Evolutionary conservation across 768 basidiomycete species (phyloP).

Genomic region (Russula olivacea): DNA sequence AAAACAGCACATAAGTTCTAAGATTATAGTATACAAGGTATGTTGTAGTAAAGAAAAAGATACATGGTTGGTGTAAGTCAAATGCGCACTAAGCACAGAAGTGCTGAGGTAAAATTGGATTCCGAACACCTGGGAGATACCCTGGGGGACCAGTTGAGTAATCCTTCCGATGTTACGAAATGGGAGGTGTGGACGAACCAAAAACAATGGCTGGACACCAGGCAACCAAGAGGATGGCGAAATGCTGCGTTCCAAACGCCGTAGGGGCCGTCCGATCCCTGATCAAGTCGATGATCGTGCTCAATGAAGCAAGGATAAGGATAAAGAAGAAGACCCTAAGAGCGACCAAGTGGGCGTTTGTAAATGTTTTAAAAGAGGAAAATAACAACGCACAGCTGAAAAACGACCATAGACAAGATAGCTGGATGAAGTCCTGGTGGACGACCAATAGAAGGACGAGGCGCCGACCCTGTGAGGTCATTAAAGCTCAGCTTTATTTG

Average conservation of each 20-base stretch:
- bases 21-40: not conserved
- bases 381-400: constrained; percentile 44
- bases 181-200: constrained; percentile 33
- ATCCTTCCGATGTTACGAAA: not conserved
- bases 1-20: not conserved
- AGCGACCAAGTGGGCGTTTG: constrained; percentile 19
- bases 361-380: not conserved
- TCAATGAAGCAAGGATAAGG: constrained; percentile 45
- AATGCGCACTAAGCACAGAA: not conserved
- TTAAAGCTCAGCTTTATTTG: not conserved
- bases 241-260: constrained; percentile 59
- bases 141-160: constrained; percentile 1
- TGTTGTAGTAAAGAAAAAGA: not conserved
- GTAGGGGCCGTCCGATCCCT: constrained; percentile 36
- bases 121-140: constrained; percentile 21
- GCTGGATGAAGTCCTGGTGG: constrained; percentile 35
- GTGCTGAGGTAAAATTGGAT: constrained; percentile 8
- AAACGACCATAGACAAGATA: constrained; percentile 49
- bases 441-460: constrained; percentile 14
- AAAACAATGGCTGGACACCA: constrained; percentile 58
- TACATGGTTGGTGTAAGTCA: not conserved
- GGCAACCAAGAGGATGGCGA: constrained; percentile 51
- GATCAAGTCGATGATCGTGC: constrained; percentile 47
- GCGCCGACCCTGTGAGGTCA: constrained; percentile 9
- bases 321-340: constrained; percentile 40